Evolutionary conservation across 78 protist species (phyloP).

Genomic region (Dictyostelium capitatum): DNA sequence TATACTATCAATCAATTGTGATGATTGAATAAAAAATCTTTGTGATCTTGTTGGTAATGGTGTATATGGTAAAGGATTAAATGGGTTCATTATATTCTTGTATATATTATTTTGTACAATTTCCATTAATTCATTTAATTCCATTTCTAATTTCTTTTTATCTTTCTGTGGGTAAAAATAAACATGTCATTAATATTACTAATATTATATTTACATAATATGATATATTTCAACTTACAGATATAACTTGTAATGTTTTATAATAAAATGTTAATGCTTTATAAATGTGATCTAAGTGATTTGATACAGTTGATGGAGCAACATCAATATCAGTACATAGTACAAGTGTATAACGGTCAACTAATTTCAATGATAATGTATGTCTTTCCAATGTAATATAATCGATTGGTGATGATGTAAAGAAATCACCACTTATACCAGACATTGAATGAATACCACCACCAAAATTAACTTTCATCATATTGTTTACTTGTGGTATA

Average conservation of each 20-base stretch:
- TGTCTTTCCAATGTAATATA: conserved; percentile 30
- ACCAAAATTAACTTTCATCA: conserved; percentile 47
- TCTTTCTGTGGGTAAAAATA: not conserved
- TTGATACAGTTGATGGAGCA: conserved; percentile 44
- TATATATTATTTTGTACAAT: conserved; percentile 4
- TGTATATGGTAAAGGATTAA: conserved; percentile 70
- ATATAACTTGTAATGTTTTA: not conserved
- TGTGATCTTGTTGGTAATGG: conserved; percentile 67
- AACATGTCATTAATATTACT: not conserved
- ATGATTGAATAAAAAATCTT: conserved; percentile 42
- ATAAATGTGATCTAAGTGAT: conserved; percentile 33
- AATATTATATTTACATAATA: not conserved
- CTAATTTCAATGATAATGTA: conserved; percentile 19
- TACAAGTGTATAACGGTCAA: conserved; percentile 35
- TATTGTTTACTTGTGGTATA: not conserved
- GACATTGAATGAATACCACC: conserved; percentile 44
- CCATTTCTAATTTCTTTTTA: conserved; percentile 16
- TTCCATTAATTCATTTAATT: conserved; percentile 14
- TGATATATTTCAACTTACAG: not conserved
- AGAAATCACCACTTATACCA: conserved; percentile 22
- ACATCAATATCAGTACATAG: conserved; percentile 26
- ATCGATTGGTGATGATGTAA: conserved; percentile 13
- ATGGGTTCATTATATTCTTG: conserved; percentile 35
- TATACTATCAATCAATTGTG: conserved; percentile 58
- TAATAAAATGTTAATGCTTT: conserved; percentile 39